Conservation (phyloP, 2,329 filamentous ascomycete genomes). For the Hymenoscyphus fructigenus region DNA sequence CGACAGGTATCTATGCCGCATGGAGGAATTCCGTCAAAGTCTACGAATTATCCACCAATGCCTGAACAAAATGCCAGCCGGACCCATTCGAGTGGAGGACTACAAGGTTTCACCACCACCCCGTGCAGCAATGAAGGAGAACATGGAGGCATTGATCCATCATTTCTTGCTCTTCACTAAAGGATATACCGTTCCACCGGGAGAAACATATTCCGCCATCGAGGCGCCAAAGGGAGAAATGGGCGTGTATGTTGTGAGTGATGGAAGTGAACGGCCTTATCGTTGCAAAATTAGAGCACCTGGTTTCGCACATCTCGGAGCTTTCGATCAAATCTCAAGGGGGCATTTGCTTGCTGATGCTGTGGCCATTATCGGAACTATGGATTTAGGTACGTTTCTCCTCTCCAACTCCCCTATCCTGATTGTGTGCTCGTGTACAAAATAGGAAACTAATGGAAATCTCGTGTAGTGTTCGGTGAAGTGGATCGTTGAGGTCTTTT, state of each 20-base stretch:
- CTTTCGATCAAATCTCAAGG: slow-evolving; percentile 89
- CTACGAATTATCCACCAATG: slow-evolving; percentile 98
- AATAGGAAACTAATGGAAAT: slow-evolving; percentile 23
- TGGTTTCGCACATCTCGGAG: slow-evolving; percentile 90
- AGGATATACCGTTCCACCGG: slow-evolving; percentile 94
- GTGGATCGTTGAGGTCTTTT: slow-evolving; percentile 48
- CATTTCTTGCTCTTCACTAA: slow-evolving; percentile 99
- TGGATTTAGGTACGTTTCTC: slow-evolving; percentile 71
- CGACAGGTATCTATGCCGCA: slow-evolving; percentile 96
- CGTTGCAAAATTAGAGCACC: slow-evolving; percentile 96
- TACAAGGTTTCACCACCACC: slow-evolving; percentile 98
- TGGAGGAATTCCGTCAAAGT: slow-evolving; percentile 99
- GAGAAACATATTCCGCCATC: slow-evolving; percentile 96
- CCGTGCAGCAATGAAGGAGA: slow-evolving; percentile 99
- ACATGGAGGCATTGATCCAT: slow-evolving; percentile 99
- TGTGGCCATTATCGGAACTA: slow-evolving; percentile 89
- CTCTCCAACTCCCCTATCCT: background rate
- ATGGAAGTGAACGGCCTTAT: slow-evolving; percentile 95
- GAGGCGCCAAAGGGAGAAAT: slow-evolving; percentile 99
- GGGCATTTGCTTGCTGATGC: slow-evolving; percentile 95
- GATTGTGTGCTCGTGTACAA: slow-evolving; percentile 13
- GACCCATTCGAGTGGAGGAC: slow-evolving; percentile 92
- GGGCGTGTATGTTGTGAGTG: slow-evolving; percentile 94
- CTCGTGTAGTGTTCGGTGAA: slow-evolving; percentile 40
- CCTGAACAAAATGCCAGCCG: slow-evolving; percentile 96